Evolutionary conservation across 2,329 filamentous ascomycete genomes (phyloP).

Genomic region (Tolypocladium capitatum): DNA sequence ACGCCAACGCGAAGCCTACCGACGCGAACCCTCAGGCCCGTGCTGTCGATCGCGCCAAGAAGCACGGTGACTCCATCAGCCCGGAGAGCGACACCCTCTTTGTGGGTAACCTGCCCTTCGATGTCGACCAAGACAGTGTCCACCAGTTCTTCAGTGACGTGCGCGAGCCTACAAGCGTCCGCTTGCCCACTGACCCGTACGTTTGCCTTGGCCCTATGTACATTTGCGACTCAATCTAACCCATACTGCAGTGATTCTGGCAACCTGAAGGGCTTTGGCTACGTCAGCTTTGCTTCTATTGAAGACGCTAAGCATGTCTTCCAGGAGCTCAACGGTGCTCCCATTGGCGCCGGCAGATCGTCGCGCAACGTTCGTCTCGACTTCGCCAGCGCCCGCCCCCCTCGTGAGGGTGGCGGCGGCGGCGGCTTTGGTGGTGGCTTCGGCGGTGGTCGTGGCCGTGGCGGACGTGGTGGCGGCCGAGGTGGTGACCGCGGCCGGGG

Average conservation of each 20-base stretch:
- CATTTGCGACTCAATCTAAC: conserved; percentile 1
- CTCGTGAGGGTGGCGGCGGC: conserved; percentile 40
- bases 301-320: conserved; percentile 73
- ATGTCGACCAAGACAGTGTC: conserved; percentile 64
- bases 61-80: conserved; percentile 69
- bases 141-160: conserved; percentile 60
- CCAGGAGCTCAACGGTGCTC: conserved; percentile 53
- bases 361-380: conserved; percentile 72
- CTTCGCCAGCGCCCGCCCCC: conserved; percentile 57
- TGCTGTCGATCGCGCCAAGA: conserved; percentile 48
- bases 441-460: conserved; percentile 35
- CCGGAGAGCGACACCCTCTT: conserved; percentile 78
- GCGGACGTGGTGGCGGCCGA: conserved; percentile 26
- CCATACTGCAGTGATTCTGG: conserved; percentile 50
- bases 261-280: conserved; percentile 82
- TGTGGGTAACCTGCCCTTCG: conserved; percentile 82
- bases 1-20: conserved; percentile 53
- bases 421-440: conserved; percentile 38
- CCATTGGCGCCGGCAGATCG: conserved; percentile 49
- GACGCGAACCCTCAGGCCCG: conserved; percentile 39
- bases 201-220: conserved; percentile 13
- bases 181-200: conserved; percentile 73
- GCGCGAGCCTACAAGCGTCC: conserved; percentile 61
- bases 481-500: conserved; percentile 33
- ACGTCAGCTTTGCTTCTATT: conserved; percentile 69